Evolutionary conservation across 164 flowering plant genomes (phyloP).

Genomic region (Macadamia tetraphylla): DNA sequence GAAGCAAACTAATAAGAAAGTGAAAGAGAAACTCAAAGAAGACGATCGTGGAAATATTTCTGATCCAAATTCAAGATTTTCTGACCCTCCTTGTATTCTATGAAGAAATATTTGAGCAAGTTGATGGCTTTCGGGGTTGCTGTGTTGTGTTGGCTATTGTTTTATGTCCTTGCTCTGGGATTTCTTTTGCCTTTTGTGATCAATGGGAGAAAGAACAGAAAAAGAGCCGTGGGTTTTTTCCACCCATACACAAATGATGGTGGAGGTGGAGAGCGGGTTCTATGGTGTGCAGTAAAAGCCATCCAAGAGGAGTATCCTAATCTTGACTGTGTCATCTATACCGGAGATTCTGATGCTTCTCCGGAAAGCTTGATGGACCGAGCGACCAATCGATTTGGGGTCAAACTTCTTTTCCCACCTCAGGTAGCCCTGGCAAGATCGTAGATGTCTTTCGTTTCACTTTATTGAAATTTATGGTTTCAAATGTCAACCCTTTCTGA

Average conservation of each 20-base stretch:
- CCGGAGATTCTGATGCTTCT: constrained; percentile 85
- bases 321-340: constrained; percentile 51
- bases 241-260: constrained; percentile 99
- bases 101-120: too few relatives aligned
- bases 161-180: constrained; percentile 10
- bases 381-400: constrained; percentile 83
- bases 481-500: too few relatives aligned
- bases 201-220: constrained; percentile 31
- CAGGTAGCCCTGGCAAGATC: constrained; percentile 32
- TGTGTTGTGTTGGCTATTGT: constrained; percentile 6
- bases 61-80: too few relatives aligned
- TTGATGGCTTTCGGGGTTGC: too few relatives aligned
- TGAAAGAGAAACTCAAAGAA: too few relatives aligned
- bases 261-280: constrained; percentile 94
- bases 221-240: constrained; percentile 68
- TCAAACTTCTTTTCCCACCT: constrained; percentile 54
- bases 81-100: too few relatives aligned
- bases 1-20: too few relatives aligned
- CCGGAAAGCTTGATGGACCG: constrained; percentile 53
- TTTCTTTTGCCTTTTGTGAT: constrained; percentile 10
- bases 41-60: too few relatives aligned
- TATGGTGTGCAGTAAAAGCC: constrained; percentile 96
- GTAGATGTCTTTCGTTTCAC: neutral
- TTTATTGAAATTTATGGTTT: neutral
- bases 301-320: constrained; percentile 64